phyloP scores from a whole-genome alignment of 352 stramenopile genomes.

The Phytophthora rubi region DNA sequence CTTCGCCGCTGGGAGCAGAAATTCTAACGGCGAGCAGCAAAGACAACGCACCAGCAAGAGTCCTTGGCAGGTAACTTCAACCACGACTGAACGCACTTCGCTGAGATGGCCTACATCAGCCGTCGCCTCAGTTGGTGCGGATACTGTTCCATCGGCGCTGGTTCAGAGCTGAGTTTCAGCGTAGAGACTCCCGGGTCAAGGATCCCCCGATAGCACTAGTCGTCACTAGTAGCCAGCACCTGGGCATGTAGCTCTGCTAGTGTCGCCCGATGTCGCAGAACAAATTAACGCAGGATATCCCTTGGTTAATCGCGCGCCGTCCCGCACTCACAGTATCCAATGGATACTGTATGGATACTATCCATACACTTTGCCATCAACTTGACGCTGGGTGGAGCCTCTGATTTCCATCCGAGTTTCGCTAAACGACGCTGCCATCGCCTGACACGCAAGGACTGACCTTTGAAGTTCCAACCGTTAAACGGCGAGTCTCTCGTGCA shows the following conservation, averaged over 20 bases:
- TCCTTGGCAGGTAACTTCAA: constrained; percentile 25
- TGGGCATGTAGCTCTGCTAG: not conserved
- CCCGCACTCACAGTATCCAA: constrained; percentile 9
- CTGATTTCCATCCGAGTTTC: constrained; percentile 23
- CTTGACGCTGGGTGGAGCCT: not conserved
- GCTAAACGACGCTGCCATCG: constrained; percentile 13
- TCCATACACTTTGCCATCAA: constrained; percentile 5
- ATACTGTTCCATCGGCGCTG: not conserved
- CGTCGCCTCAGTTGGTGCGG: not conserved
- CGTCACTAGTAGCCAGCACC: constrained; percentile 4
- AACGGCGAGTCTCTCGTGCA: constrained; percentile 11
- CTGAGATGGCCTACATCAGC: not conserved
- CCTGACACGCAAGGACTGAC: constrained; percentile 28
- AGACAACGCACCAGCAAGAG: constrained; percentile 20
- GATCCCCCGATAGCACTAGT: constrained; percentile 17
- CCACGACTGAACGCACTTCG: constrained; percentile 8
- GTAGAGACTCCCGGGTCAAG: not conserved
- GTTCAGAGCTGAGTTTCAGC: constrained; percentile 20
- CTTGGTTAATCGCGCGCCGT: constrained; percentile 24
- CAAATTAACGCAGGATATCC: constrained; percentile 13
- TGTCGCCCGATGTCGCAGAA: constrained; percentile 1
- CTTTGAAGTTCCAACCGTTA: constrained; percentile 4
- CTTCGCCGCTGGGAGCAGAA: not conserved
- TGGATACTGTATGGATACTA: no score
- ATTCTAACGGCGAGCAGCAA: constrained; percentile 19